These are phyloP conservation scores for Penicillium psychrosexuale DNA, from an alignment of 2,329 filamentous ascomycete species.

Conservation along the genomic window DNA sequence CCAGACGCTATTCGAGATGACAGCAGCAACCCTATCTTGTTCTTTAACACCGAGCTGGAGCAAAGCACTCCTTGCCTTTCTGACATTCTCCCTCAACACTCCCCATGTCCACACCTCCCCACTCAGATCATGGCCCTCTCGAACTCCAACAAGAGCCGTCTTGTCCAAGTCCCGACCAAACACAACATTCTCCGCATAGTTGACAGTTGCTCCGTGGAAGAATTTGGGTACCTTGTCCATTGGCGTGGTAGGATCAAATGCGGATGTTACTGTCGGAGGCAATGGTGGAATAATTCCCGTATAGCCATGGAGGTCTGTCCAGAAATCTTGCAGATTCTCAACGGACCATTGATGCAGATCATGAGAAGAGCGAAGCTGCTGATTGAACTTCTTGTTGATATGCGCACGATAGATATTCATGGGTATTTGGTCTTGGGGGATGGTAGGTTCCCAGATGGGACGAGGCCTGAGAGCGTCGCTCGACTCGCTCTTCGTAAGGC, in stretches of 20 bases:
- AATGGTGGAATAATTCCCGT: neutral
- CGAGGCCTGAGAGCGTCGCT: neutral
- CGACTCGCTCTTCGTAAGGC: neutral
- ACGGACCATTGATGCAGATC: neutral
- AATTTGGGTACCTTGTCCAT: neutral
- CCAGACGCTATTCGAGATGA: neutral
- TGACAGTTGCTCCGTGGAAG: neutral
- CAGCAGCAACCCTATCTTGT: slow-evolving; percentile 12
- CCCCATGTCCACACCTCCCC: slow-evolving; percentile 42
- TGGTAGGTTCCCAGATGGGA: neutral
- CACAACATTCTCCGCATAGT: neutral
- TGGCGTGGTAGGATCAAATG: neutral
- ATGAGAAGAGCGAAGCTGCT: neutral
- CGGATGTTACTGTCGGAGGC: neutral
- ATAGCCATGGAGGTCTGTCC: neutral
- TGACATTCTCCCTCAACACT: slow-evolving; percentile 37
- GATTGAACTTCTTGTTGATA: neutral
- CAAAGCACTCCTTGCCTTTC: slow-evolving; percentile 39
- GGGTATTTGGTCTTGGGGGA: neutral
- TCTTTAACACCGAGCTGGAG: slow-evolving; percentile 37
- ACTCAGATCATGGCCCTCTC: neutral
- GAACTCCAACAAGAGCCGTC: neutral
- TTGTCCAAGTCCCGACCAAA: neutral
- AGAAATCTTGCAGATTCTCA: neutral
- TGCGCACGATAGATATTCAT: neutral